Evolutionary conservation across 495 filamentous ascomycete species (phyloP).

Genomic region (Podospora bellae-mahoneyi): DNA sequence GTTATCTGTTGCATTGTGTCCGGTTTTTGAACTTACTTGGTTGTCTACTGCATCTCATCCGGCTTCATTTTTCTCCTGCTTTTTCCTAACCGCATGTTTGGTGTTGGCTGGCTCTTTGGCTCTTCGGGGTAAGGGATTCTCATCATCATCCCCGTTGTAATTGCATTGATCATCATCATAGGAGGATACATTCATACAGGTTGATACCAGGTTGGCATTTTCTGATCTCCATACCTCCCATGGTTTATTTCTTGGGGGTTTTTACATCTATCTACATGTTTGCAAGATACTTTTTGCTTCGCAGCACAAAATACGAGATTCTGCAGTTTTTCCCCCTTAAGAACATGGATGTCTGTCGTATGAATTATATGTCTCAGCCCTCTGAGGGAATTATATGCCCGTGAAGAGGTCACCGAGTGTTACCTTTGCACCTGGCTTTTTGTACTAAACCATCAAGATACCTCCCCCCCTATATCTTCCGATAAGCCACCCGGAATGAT

Average conservation of each 20-base stretch:
- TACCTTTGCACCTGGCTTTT: neutral
- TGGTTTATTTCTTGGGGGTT: neutral
- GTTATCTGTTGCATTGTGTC: neutral
- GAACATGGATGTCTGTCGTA: neutral
- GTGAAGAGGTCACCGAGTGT: neutral
- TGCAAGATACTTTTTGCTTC: neutral
- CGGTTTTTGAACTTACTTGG: no score
- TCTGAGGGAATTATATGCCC: neutral
- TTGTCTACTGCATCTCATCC: neutral
- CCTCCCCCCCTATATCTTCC: neutral
- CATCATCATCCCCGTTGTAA: neutral
- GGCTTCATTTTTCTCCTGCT: neutral
- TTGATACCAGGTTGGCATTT: constrained; percentile 7
- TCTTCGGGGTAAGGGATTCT: neutral
- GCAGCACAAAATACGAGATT: neutral
- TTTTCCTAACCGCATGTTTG: neutral
- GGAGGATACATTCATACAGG: neutral
- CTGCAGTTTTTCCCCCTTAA: neutral
- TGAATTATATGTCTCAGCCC: neutral
- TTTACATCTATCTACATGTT: neutral
- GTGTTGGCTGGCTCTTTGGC: constrained; percentile 4
- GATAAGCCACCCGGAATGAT: neutral
- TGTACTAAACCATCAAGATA: neutral
- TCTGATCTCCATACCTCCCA: neutral
- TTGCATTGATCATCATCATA: neutral